Evolutionary conservation across 2,329 filamentous ascomycete species (phyloP).

Genomic region (Penicillium expansum): DNA sequence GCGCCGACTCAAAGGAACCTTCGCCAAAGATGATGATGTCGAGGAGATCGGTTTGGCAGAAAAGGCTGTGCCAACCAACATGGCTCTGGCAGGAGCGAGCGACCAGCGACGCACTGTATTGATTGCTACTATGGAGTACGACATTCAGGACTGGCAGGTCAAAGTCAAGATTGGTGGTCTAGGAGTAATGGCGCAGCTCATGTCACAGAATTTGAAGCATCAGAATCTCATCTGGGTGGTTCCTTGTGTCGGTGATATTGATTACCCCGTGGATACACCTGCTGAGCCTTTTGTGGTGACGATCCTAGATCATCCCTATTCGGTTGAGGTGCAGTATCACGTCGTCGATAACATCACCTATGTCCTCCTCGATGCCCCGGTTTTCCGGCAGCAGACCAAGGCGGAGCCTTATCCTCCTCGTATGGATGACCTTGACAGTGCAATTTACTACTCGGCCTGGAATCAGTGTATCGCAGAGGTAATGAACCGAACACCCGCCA

Average conservation of each 20-base stretch:
- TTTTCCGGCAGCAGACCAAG: slow-evolving; percentile 64
- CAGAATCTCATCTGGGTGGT: slow-evolving; percentile 65
- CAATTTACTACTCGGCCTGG: slow-evolving; percentile 68
- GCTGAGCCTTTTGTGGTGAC: slow-evolving; percentile 62
- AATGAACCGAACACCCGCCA: slow-evolving; percentile 58
- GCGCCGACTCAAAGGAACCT: slow-evolving; percentile 36
- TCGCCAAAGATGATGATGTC: slow-evolving; percentile 18
- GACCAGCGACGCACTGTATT: slow-evolving; percentile 53
- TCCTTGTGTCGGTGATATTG: slow-evolving; percentile 62
- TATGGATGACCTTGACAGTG: slow-evolving; percentile 67
- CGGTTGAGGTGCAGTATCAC: slow-evolving; percentile 64
- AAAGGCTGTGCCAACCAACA: slow-evolving; percentile 23
- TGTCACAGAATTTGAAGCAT: slow-evolving; percentile 64
- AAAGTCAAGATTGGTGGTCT: slow-evolving; percentile 71
- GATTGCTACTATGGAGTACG: slow-evolving; percentile 72
- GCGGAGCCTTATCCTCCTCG: slow-evolving; percentile 64
- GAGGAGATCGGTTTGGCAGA: background rate
- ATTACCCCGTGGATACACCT: slow-evolving; percentile 60
- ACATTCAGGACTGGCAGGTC: slow-evolving; percentile 67
- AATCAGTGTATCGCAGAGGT: slow-evolving; percentile 67
- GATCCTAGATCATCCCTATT: slow-evolving; percentile 59
- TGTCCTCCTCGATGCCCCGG: slow-evolving; percentile 63
- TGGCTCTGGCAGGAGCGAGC: slow-evolving; percentile 31
- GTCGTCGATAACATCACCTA: slow-evolving; percentile 64
- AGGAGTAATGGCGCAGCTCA: slow-evolving; percentile 68